Base-by-base conservation (phyloP, 768 basidiomycete species). In the Cystofilobasidium ferigula region DNA sequence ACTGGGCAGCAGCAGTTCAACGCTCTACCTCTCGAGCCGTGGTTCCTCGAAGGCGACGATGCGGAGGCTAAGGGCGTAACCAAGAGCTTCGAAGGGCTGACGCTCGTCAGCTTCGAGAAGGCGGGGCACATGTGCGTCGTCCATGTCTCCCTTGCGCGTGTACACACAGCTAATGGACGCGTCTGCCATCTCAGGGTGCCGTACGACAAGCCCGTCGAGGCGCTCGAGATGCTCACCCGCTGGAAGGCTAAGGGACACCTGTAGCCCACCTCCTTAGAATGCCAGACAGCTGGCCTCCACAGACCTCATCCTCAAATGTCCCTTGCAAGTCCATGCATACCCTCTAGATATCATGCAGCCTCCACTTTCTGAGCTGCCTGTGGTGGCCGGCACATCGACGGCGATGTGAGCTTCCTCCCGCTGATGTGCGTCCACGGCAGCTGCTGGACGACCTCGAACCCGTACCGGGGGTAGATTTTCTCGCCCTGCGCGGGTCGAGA, bases 171-270 rank as follows among this genome's bases (percentile, higher is more conserved):
- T 30, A 26, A 35, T 24, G 43, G 32, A 16, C 8, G 34, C 16
- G 10, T 18, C 42, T 32, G 16, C 38, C 26, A 30, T 42, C 63
- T 40, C 12, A 57, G 82, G 82, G 82, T 81, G 30, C 85, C 85
- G 3, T 84, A 82, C 69, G 83, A 87, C 69, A 83, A 84, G 71
- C 83, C 83, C 10, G 78, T 78, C 63, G 81, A 83, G 69, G 78
- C 81, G 13, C 73, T 84, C 47, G 78, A 75, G 35, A 75, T 85
- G 28, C 76, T 82, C 13, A 80, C 51, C 2, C 45, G 45, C 45
- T 47, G 45, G 45, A 7, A 4, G 3, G 45, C 45, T 13, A 20
- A n/a, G 4, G 45, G 45, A 10, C 45, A 24, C n/a, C 45, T 47
- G 9, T 47, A n/a, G n/a, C n/a, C n/a, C n/a, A n/a, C n/a, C n/a